Conservation (phyloP, 2,329 filamentous ascomycete species). For the Sporothrix dimorphospora region DNA sequence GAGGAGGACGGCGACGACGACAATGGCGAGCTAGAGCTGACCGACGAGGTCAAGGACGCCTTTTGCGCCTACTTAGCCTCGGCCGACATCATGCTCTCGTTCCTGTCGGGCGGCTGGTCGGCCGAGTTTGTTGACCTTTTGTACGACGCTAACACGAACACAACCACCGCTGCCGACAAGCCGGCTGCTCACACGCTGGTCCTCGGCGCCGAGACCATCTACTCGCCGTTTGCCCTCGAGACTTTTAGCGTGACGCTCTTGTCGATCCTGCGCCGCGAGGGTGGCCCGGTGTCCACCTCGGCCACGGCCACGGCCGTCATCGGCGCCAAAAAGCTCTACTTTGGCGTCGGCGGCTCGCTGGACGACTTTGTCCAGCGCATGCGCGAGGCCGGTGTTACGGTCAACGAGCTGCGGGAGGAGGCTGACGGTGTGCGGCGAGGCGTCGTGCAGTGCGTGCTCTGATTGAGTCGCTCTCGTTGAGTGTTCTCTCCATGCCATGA, state of each 20-base stretch:
- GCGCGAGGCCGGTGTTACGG: conserved; percentile 50
- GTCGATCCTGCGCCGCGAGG: conserved; percentile 52
- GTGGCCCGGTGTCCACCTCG: conserved; percentile 33
- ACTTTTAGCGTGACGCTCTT: conserved; percentile 71
- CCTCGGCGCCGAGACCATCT: conserved; percentile 81
- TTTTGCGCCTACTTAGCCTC: conserved; percentile 60
- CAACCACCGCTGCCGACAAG: conserved; percentile 28
- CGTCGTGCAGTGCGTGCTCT: conserved; percentile 57
- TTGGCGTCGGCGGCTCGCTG: conserved; percentile 80
- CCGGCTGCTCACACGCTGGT: conserved; percentile 51
- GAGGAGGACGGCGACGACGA: conserved; percentile 63
- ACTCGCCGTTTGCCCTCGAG: conserved; percentile 71
- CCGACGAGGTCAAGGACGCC: conserved; percentile 56
- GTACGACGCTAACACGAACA: conserved; percentile 41
- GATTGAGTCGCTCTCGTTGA: background rate
- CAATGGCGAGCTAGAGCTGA: conserved; percentile 67
- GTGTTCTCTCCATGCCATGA: too few species aligned
- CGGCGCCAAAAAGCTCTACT: conserved; percentile 79
- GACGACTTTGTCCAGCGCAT: conserved; percentile 69
- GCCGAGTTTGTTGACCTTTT: conserved; percentile 65
- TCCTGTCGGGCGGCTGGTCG: conserved; percentile 78
- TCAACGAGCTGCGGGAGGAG: conserved; percentile 60
- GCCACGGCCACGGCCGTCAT: conserved; percentile 65
- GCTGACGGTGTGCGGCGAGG: conserved; percentile 63
- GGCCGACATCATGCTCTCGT: conserved; percentile 59